Evolutionary conservation across 1,284 basidiomycete species (phyloP).

Genomic region (Tylopilus sp.): DNA sequence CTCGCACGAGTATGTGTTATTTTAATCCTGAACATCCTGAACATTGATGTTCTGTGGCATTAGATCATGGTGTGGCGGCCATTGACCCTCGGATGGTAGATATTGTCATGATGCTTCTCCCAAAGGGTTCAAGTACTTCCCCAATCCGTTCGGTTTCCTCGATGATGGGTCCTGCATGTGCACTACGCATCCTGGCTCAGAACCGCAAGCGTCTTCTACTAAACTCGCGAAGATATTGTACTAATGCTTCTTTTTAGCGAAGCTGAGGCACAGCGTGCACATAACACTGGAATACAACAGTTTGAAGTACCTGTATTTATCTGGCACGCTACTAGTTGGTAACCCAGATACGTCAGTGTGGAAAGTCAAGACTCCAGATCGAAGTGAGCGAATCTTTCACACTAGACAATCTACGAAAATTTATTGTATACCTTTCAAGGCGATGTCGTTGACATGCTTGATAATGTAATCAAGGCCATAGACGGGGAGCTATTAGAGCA

Average conservation of each 20-base stretch:
- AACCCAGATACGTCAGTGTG: slow-evolving; percentile 23
- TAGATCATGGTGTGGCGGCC: slow-evolving; percentile 11
- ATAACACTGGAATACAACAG: slow-evolving; percentile 17
- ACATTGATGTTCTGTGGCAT: neutral
- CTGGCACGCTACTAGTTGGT: slow-evolving; percentile 27
- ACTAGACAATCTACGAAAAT: too few relatives aligned
- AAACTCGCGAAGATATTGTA: too few relatives aligned
- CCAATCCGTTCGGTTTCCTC: too few relatives aligned
- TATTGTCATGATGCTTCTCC: slow-evolving; percentile 19
- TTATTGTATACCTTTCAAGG: slow-evolving; percentile 14
- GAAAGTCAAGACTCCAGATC: slow-evolving; percentile 31
- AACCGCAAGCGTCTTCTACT: neutral
- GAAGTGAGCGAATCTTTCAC: slow-evolving; percentile 13
- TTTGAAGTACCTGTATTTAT: slow-evolving; percentile 31
- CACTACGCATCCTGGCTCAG: too few relatives aligned
- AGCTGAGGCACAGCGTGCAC: slow-evolving; percentile 11
- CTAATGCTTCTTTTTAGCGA: slow-evolving; percentile 13
- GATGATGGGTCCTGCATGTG: too few relatives aligned
- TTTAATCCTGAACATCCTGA: neutral
- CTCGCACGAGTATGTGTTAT: slow-evolving; percentile 13
- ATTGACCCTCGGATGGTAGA: slow-evolving; percentile 3
- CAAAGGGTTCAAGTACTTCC: neutral
- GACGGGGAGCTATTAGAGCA: slow-evolving; percentile 37
- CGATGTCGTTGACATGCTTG: slow-evolving; percentile 31
- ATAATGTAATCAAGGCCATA: slow-evolving; percentile 38